Base-by-base conservation (phyloP, 768 basidiomycete species). In the Rhodotorula paludigena region DNA sequence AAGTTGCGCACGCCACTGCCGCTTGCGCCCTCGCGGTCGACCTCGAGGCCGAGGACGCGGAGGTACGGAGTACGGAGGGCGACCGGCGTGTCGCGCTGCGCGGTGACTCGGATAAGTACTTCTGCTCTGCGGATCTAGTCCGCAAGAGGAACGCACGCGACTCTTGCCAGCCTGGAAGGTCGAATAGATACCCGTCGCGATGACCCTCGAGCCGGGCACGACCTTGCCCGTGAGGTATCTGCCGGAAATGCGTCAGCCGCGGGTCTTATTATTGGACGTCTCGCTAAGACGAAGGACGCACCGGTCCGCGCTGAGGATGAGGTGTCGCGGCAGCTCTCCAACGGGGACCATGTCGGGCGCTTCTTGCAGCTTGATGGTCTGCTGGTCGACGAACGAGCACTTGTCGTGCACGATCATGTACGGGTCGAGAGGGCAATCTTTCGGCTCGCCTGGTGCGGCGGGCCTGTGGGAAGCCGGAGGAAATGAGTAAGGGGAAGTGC, bases 321-420 rank as follows among this genome's bases (percentile, higher is more conserved):
- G 92, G 77, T 98, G 96, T 56, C 93, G 81, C 15, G 96, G 96
- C 48, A 99, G 82, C 77, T 99, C 96, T 83, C 96, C 96, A 33
- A 98, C 93, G 1, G 96, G 96, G 2, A 99, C 96, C 91, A 97
- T 96, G 78, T 99, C 96, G 0, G 96, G 96, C 25, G 94, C 93
- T 79, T 99, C 96, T 79, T 99, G 96, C 20, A 99, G 84, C 78
- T 99, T 99, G 74, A 99, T 83, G 18, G 85, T 89, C 79, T 99
- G 96, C 73, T 96, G 92, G 77, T 99, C 96, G 14, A 92, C 88
- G 76, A 98, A 99, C 11, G 85, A 82, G 39, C 91, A 98, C 79
- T 91, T 90, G 44, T 91, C 88, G 78, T 99, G 96, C 23, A 97
- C 82, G 76, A 99, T 93, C 59, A 92, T 83, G 80, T 93, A 99